Percentiles rank a stretch among this genome's conserved stretches.
Evolutionary conservation across 176 grass and related monocot genomes (phyloP).

Genomic region (Bolboschoenus planiculmis): DNA sequence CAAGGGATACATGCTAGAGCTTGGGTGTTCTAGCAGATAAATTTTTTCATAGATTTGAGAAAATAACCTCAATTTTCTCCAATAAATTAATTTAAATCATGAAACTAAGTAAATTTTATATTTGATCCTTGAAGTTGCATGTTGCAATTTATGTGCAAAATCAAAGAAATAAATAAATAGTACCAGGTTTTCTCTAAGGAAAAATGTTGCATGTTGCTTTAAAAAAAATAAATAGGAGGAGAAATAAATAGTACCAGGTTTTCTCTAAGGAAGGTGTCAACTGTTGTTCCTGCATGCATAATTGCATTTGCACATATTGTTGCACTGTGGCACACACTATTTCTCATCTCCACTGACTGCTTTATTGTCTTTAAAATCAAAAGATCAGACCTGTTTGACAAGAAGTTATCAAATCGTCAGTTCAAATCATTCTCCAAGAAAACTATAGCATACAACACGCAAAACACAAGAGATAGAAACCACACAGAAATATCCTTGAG

Average conservation of each 20-base stretch:
- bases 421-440: neutral
- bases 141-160: neutral
- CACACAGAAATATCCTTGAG: neutral
- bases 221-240: neutral
- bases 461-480: constrained; percentile 20
- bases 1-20: neutral
- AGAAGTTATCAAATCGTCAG: neutral
- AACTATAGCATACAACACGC: neutral
- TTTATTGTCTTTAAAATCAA: constrained; percentile 99
- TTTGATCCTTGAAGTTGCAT: neutral
- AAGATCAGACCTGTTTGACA: constrained; percentile 72
- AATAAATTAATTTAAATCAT: neutral
- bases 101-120: neutral
- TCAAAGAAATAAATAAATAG: too few species aligned
- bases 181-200: neutral
- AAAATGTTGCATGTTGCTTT: neutral
- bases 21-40: neutral
- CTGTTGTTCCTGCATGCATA: constrained; percentile 99
- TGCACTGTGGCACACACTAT: constrained; percentile 98
- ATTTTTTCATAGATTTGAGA: neutral
- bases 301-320: constrained; percentile 96
- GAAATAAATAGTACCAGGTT: constrained; percentile 57
- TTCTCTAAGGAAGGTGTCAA: constrained; percentile 98
- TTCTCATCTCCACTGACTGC: constrained; percentile 99
- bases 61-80: neutral